Base-by-base conservation (phyloP, 805 yeast genomes). In the Saccharomycopsis oosterbeekiorum region DNA sequence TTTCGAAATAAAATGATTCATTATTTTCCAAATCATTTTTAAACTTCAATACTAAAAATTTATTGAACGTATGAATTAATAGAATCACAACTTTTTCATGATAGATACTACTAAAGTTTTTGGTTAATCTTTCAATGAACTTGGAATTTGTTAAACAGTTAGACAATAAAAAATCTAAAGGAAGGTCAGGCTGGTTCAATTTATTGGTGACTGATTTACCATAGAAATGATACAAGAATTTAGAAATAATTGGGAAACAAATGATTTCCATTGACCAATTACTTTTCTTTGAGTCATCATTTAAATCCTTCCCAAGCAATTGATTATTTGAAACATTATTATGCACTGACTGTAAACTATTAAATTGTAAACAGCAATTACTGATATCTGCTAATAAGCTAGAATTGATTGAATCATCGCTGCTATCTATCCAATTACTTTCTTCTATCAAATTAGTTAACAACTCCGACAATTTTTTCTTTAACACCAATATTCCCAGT, bases 161-260 rank as follows among this genome's bases (percentile, higher is more conserved):
- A 4, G 24, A 21, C 37, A 63, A 50, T 34, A 61, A 61, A 43
- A 55, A 63, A 12, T 63, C 65, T 37, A 51, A 53, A 10, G 65
- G 64, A 36, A 63, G 43, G 26, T 61, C 62, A 14, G 65, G 65
- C 36, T 63, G 64, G 42, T 55, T 57, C 14, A 63, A 21, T 36
- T 63, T 63, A 43, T 63, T 63, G 2, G 65, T 63, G n/a, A 59
- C n/a, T 17, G 58, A 61, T 29, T 63, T 63, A 19, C 64, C 64
- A 57, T 55, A 63, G 53, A 63, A 63, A 57, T 63, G 65, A 41
- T 51, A 63, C 5, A 63, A 59, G 43, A 63, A 63, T 40, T 61
- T 61, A 1, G 65, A 61, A 12, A 63, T 57, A 9, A 60, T 61
- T 21, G 65, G 62, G 10, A 50, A 58, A 15, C 58, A 40, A 9